Evolutionary conservation across 352 stramenopile species (phyloP).

Genomic region (Globisporangium barbulae): DNA sequence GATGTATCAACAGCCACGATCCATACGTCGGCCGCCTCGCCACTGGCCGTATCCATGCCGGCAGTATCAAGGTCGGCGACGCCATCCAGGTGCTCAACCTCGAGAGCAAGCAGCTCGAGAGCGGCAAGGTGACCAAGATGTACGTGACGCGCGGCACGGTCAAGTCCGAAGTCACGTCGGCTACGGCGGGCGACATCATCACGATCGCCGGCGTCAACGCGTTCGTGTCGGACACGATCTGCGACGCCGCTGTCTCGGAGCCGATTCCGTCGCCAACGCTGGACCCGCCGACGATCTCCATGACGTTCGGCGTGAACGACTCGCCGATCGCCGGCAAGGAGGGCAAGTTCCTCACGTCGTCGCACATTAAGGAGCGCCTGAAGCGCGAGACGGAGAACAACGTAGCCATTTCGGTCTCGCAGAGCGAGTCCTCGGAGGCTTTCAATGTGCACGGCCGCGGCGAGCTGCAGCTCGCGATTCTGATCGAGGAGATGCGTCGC

Average conservation of each 20-base stretch:
- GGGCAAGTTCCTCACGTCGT: constrained; percentile 96
- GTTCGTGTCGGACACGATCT: constrained; percentile 90
- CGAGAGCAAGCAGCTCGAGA: constrained; percentile 77
- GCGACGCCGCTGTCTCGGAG: constrained; percentile 57
- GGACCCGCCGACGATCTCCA: constrained; percentile 96
- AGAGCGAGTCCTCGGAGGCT: constrained; percentile 85
- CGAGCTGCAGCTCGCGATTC: constrained; percentile 97
- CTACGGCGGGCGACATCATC: constrained; percentile 94
- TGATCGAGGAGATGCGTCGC: constrained; percentile 98
- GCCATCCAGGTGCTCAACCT: constrained; percentile 88
- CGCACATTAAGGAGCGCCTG: constrained; percentile 93
- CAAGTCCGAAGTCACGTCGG: constrained; percentile 85
- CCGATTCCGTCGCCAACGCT: constrained; percentile 94
- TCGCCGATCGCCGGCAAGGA: constrained; percentile 95
- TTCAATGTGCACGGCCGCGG: constrained; percentile 96
- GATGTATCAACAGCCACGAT: constrained; percentile 86
- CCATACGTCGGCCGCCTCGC: constrained; percentile 97
- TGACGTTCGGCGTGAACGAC: constrained; percentile 98
- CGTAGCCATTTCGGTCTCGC: constrained; percentile 93
- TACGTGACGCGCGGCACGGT: constrained; percentile 78
- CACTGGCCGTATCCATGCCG: constrained; percentile 94
- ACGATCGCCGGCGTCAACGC: constrained; percentile 94
- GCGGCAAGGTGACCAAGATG: constrained; percentile 84
- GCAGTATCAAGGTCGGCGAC: constrained; percentile 90
- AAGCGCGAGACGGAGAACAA: constrained; percentile 97